phyloP scores from a whole-genome alignment of 371 early-diverging fungal genomes.

The Haplosporangium sp. region DNA sequence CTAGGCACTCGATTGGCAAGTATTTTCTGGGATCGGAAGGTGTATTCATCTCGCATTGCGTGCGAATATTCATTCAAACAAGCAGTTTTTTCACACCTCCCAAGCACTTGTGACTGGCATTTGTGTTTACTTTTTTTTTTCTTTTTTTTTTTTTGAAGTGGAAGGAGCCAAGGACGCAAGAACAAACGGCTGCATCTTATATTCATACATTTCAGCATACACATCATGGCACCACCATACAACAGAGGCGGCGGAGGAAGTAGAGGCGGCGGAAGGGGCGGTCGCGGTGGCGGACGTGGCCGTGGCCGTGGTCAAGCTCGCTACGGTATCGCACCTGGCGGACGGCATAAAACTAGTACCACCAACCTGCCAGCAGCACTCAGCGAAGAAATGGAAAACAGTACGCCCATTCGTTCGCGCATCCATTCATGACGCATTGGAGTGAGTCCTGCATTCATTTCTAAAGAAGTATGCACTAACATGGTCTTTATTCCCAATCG shows the following conservation, averaged over 20 bases:
- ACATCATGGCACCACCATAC: conserved; percentile 49
- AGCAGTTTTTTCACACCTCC: background rate
- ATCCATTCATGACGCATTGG: background rate
- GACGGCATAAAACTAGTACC: conserved; percentile 44
- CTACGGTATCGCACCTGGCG: conserved; percentile 36
- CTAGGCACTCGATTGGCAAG: no score
- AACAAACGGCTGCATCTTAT: background rate
- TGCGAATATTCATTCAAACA: no score
- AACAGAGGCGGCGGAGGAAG: conserved; percentile 34
- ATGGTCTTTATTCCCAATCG: background rate
- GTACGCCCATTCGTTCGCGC: conserved; percentile 5
- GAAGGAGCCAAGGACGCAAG: background rate
- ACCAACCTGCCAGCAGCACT: conserved; percentile 49
- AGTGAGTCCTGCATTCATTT: no score
- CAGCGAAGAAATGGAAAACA: conserved; percentile 45
- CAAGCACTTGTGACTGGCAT: conserved; percentile 5
- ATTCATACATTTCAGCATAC: no score
- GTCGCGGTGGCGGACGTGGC: conserved; percentile 30
- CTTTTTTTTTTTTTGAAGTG: conserved; percentile 17
- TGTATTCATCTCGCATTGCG: no score
- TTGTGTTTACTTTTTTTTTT: conserved; percentile 13
- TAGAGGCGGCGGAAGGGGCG: conserved; percentile 24
- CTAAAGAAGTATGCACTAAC: background rate
- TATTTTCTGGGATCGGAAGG: no score
- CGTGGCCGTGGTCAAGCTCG: conserved; percentile 36